Evolutionary conservation across 768 basidiomycete species (phyloP).

Genomic region (Russula griseocarnosa): DNA sequence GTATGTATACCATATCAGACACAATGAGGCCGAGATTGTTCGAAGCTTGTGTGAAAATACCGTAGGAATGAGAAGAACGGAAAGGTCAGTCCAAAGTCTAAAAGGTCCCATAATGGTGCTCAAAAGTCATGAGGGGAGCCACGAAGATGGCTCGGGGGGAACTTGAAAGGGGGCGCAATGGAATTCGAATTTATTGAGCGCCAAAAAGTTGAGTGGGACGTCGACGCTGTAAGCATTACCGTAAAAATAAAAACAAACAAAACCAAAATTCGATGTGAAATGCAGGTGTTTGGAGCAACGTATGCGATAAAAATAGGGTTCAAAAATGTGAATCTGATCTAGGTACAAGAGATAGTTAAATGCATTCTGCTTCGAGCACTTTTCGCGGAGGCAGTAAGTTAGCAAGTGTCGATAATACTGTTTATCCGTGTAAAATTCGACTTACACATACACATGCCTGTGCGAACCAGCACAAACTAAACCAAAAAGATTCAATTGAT

Average conservation of each 20-base stretch:
- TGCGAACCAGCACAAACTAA: slow-evolving; percentile 16
- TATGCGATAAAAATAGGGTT: slow-evolving; percentile 18
- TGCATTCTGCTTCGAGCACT: slow-evolving; percentile 25
- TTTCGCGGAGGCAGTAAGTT: slow-evolving; percentile 13
- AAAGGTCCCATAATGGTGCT: background rate
- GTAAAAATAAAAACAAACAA: background rate
- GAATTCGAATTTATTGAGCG: background rate
- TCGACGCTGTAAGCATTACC: background rate
- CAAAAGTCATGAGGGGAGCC: background rate
- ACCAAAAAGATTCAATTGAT: background rate
- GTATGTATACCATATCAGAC: background rate
- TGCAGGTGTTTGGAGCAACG: background rate
- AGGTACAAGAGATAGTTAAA: background rate
- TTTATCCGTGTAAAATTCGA: background rate
- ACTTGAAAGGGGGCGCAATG: background rate
- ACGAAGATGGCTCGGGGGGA: background rate
- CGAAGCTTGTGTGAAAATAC: background rate
- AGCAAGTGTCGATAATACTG: background rate
- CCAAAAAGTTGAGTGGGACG: no score
- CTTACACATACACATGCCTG: slow-evolving; percentile 27
- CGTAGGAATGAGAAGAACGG: background rate
- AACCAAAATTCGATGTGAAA: background rate
- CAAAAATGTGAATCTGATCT: background rate
- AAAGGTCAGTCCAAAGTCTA: background rate
- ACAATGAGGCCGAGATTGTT: background rate